Percentiles rank a stretch among this genome's conserved stretches.
These are phyloP conservation scores for Colletotrichum agaves DNA, from an alignment of 2,329 filamentous ascomycete genomes.

Conservation along the genomic window DNA sequence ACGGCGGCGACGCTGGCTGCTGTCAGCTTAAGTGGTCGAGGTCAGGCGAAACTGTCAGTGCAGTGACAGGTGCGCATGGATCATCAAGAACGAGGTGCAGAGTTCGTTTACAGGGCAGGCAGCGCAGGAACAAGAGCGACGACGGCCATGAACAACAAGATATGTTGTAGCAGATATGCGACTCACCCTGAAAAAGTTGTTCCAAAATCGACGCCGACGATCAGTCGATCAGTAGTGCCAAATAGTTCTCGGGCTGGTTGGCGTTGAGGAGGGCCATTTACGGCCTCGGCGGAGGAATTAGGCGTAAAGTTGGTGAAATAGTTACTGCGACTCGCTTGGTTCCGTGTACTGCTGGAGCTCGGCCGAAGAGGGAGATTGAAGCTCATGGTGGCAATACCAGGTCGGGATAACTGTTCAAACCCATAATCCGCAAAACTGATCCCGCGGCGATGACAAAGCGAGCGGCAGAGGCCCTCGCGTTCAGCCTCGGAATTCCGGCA, in stretches of 20 bases:
- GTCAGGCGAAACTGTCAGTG: background rate
- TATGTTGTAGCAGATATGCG: background rate
- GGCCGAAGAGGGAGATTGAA: constrained; percentile 63
- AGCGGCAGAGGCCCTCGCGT: constrained; percentile 32
- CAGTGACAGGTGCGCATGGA: background rate
- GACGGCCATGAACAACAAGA: background rate
- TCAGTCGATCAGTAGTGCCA: constrained; percentile 70
- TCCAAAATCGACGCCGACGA: constrained; percentile 85
- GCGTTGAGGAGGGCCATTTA: constrained; percentile 69
- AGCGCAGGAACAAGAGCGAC: background rate
- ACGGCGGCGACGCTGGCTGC: constrained; percentile 72
- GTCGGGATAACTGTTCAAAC: constrained; percentile 27
- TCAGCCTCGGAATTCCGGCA: background rate
- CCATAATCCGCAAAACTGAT: constrained; percentile 29
- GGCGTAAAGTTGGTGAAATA: constrained; percentile 67
- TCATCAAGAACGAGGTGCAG: background rate
- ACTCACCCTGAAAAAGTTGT: constrained; percentile 84
- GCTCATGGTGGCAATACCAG: constrained; percentile 53
- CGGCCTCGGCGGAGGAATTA: constrained; percentile 68
- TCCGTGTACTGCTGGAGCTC: constrained; percentile 58
- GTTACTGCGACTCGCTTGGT: constrained; percentile 65
- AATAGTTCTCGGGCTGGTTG: constrained; percentile 64
- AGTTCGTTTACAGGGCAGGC: background rate
- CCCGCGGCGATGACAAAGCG: constrained; percentile 18
- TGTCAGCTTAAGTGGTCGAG: constrained; percentile 13